Conservation (phyloP, 495 filamentous ascomycete species). For the Evernia prunastri region DNA sequence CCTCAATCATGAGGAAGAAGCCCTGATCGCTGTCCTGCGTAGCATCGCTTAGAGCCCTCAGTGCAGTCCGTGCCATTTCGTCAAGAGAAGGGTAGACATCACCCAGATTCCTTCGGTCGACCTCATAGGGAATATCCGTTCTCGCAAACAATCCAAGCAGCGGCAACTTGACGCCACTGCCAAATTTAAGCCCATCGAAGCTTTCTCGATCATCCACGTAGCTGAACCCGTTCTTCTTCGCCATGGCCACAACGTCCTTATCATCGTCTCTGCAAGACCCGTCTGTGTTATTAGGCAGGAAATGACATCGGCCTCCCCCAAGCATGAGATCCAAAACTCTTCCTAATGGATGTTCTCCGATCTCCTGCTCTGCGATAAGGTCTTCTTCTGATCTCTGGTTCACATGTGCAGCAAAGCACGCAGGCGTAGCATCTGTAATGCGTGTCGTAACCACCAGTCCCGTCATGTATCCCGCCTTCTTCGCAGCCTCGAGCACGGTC, state of each 20-base stretch:
- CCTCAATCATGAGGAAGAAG: conserved; percentile 98
- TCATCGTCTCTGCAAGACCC: conserved; percentile 73
- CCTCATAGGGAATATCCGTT: conserved; percentile 82
- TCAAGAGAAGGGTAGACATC: conserved; percentile 81
- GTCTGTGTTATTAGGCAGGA: conserved; percentile 68
- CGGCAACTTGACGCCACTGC: conserved; percentile 69
- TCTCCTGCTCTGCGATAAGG: conserved; percentile 82
- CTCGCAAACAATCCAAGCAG: conserved; percentile 80
- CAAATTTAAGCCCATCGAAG: conserved; percentile 71
- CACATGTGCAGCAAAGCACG: conserved; percentile 88
- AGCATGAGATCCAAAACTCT: conserved; percentile 84
- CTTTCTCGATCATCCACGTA: conserved; percentile 64
- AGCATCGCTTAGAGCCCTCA: conserved; percentile 71
- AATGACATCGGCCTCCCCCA: conserved; percentile 89
- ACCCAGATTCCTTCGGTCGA: conserved; percentile 73
- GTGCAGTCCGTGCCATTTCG: conserved; percentile 82
- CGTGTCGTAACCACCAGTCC: conserved; percentile 93
- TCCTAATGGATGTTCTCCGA: conserved; percentile 80
- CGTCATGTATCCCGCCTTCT: conserved; percentile 83
- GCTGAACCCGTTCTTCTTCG: conserved; percentile 68
- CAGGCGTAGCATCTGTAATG: conserved; percentile 95
- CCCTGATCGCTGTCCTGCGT: conserved; percentile 82
- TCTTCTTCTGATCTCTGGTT: conserved; percentile 75
- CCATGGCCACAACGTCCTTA: conserved; percentile 60
- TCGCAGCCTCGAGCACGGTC: conserved; percentile 90